These are phyloP conservation scores for Leptographium wingfieldii DNA, from an alignment of 2,329 filamentous ascomycete species.

Conservation along the genomic window DNA sequence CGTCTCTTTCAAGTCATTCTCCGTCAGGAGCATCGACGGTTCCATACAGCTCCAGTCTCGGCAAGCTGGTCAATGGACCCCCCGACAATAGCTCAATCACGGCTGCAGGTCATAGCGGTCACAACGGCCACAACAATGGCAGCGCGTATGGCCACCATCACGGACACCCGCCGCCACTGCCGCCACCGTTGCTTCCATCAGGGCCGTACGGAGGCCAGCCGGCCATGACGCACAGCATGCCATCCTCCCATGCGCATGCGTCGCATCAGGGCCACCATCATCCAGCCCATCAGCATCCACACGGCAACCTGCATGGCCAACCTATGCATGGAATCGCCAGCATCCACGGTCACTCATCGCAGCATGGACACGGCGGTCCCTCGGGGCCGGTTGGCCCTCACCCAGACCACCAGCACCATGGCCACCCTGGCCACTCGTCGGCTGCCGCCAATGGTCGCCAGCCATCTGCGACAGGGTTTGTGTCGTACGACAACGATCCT, in stretches of 20 bases:
- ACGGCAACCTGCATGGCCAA: neutral
- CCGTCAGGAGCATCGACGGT: neutral
- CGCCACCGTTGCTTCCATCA: neutral
- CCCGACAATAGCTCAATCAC: neutral
- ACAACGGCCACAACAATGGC: neutral
- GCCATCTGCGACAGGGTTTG: neutral
- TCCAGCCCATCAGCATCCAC: neutral
- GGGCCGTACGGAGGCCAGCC: neutral
- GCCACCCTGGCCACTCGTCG: neutral
- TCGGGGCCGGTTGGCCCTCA: neutral
- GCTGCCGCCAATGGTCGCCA: neutral
- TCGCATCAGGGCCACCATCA: neutral
- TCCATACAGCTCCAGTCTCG: neutral
- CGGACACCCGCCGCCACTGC: neutral
- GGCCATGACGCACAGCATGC: neutral
- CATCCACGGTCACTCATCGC: neutral
- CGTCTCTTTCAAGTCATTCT: neutral
- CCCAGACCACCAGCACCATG: neutral
- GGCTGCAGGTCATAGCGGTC: neutral
- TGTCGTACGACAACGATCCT: neutral
- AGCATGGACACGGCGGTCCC: neutral
- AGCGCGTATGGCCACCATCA: neutral
- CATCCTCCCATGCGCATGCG: neutral
- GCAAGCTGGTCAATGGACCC: slow-evolving; percentile 1
- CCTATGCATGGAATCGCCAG: neutral